phyloP scores from a whole-genome alignment of 352 stramenopile genomes.

The Aphanomyces euteiches region DNA sequence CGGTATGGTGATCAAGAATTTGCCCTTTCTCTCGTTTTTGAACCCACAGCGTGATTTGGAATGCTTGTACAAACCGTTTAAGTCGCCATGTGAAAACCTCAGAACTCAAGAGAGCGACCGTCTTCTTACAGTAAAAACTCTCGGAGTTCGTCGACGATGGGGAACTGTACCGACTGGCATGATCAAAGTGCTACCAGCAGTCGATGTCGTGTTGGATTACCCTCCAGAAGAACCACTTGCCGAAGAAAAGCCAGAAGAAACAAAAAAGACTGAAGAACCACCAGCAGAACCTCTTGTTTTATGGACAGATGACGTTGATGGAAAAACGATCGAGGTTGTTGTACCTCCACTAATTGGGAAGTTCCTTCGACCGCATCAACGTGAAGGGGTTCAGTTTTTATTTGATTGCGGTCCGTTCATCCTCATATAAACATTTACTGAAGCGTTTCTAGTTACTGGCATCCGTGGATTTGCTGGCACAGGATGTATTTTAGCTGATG shows the following conservation, averaged over 20 bases:
- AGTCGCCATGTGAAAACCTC: constrained; percentile 60
- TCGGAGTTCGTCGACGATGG: constrained; percentile 71
- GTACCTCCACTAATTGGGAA: constrained; percentile 91
- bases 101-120: constrained; percentile 73
- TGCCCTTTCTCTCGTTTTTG: constrained; percentile 81
- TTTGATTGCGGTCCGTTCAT: constrained; percentile 89
- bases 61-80: constrained; percentile 64
- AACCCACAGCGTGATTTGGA: constrained; percentile 52
- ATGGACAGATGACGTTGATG: constrained; percentile 68
- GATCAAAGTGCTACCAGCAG: constrained; percentile 52
- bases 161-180: constrained; percentile 48
- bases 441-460: constrained; percentile 38
- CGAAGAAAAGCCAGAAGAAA: constrained; percentile 18
- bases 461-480: constrained; percentile 71
- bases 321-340: constrained; percentile 54
- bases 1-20: constrained; percentile 51
- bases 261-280: constrained; percentile 33
- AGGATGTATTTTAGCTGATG: constrained; percentile 83
- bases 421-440: neutral
- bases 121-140: constrained; percentile 74
- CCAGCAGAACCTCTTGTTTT: constrained; percentile 67
- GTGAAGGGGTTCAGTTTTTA: constrained; percentile 96
- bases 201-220: constrained; percentile 58
- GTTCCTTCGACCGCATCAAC: constrained; percentile 93
- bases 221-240: constrained; percentile 33